These are phyloP conservation scores for Metschnikowia lunata DNA, from an alignment of 805 yeast species.

Conservation along the genomic window DNA sequence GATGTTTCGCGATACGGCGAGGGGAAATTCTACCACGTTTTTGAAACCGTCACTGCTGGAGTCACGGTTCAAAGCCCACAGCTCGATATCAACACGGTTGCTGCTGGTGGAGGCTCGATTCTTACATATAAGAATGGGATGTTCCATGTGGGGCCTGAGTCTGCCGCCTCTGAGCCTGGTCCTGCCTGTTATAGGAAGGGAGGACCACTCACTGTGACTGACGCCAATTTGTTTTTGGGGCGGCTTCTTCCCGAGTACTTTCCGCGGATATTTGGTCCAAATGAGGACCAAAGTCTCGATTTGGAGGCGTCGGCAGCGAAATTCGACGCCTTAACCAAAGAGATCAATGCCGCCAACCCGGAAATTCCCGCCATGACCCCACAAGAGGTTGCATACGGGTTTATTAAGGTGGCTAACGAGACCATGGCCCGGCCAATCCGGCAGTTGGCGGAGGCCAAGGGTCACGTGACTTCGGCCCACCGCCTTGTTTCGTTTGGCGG, in stretches of 20 bases:
- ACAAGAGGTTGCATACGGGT: conserved; percentile 17
- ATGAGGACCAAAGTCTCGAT: conserved; percentile 15
- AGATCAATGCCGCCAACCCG: conserved; percentile 13
- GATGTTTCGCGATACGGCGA: conserved; percentile 40
- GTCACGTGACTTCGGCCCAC: conserved; percentile 16
- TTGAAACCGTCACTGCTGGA: conserved; percentile 43
- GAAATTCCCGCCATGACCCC: conserved; percentile 14
- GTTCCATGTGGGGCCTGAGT: conserved; percentile 20
- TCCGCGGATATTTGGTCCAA: conserved; percentile 18
- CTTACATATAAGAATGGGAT: conserved; percentile 17
- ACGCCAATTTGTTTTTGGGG: conserved; percentile 18
- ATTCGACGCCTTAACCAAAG: conserved; percentile 12
- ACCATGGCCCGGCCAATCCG: conserved; percentile 20
- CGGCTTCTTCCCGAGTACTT: conserved; percentile 18
- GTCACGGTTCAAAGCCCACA: conserved; percentile 44
- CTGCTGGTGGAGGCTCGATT: conserved; percentile 46
- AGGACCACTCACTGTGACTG: conserved; percentile 20
- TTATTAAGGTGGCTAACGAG: conserved; percentile 18
- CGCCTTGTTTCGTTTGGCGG: conserved; percentile 19
- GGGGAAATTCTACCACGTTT: conserved; percentile 40
- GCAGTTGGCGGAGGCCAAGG: conserved; percentile 18
- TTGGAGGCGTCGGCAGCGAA: conserved; percentile 10
- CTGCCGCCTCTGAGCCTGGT: conserved; percentile 19
- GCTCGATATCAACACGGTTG: conserved; percentile 41
- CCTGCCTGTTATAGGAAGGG: conserved; percentile 21